Conservation (phyloP, 1,139 yeast genomes). For the Martiniozyma asiatica region DNA sequence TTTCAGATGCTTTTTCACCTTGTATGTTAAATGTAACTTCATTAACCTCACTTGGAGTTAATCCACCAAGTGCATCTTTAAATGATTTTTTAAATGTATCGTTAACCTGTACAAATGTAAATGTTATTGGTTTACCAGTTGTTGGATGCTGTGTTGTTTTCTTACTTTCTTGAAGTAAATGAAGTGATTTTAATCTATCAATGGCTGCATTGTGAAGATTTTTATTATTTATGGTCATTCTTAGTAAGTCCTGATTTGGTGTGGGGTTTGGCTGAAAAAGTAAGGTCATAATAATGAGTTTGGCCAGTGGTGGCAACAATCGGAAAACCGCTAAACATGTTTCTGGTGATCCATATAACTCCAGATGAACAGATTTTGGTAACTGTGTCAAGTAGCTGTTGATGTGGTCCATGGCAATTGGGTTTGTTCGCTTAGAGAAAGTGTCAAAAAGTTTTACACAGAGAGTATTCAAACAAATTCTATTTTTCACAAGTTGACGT, state of each 20-base stretch:
- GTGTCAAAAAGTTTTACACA: too few relatives aligned
- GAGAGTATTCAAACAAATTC: too few relatives aligned
- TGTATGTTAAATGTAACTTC: neutral
- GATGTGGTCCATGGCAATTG: too few relatives aligned
- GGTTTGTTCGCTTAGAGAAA: too few relatives aligned
- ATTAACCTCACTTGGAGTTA: constrained; percentile 3
- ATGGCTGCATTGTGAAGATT: constrained; percentile 63
- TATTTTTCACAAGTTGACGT: too few relatives aligned
- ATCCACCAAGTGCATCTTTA: constrained; percentile 73
- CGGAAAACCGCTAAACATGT: constrained; percentile 88
- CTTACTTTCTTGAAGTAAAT: constrained; percentile 56
- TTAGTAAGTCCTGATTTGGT: constrained; percentile 23
- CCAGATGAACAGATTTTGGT: constrained; percentile 71
- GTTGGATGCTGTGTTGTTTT: constrained; percentile 22
- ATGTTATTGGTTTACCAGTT: constrained; percentile 26
- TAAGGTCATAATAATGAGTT: constrained; percentile 80
- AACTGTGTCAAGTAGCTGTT: constrained; percentile 83
- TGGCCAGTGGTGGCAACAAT: constrained; percentile 78
- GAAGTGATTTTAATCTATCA: constrained; percentile 64
- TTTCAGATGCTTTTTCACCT: constrained; percentile 8
- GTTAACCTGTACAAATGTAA: constrained; percentile 50
- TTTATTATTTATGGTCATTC: constrained; percentile 26
- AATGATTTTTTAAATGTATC: constrained; percentile 66
- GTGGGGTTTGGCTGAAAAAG: constrained; percentile 70
- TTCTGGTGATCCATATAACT: constrained; percentile 77